Conservation (phyloP, 116 monocot genomes). For the Posidonia oceanica region DNA sequence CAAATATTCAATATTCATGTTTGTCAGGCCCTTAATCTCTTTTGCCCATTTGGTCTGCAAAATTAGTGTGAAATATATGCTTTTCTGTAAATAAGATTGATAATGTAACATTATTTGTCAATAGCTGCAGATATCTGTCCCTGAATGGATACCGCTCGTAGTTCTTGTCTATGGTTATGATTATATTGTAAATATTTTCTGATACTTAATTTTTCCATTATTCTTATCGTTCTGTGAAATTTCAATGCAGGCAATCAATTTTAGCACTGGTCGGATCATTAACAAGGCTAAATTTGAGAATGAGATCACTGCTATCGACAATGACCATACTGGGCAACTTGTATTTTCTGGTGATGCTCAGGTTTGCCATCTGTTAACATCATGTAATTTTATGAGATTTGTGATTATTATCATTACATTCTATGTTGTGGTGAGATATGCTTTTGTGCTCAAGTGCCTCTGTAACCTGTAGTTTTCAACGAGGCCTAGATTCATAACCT, state of each 20-base stretch:
- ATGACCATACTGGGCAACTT: conserved; percentile 93
- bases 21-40: not conserved
- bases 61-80: too few relatives aligned
- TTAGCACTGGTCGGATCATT: conserved; percentile 84
- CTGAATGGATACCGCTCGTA: not conserved
- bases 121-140: too few relatives aligned
- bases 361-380: conserved; percentile 26
- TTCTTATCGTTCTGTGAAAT: conserved; percentile 9
- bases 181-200: not conserved
- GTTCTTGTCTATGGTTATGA: not conserved
- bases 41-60: not conserved
- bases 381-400: not conserved
- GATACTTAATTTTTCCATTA: conserved; percentile 3
- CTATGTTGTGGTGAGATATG: not conserved
- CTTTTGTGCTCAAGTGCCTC: not conserved
- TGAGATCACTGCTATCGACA: conserved; percentile 85
- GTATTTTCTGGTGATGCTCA: conserved; percentile 88
- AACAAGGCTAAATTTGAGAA: conserved; percentile 64
- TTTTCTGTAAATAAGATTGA: too few relatives aligned
- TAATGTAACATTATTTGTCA: too few relatives aligned
- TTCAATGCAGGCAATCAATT: conserved; percentile 63
- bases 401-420: not conserved
- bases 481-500: not conserved
- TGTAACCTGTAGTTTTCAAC: not conserved
- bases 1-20: not conserved